phyloP scores from a whole-genome alignment of 2,329 filamentous ascomycete species.

The Colletotrichum sp. region DNA sequence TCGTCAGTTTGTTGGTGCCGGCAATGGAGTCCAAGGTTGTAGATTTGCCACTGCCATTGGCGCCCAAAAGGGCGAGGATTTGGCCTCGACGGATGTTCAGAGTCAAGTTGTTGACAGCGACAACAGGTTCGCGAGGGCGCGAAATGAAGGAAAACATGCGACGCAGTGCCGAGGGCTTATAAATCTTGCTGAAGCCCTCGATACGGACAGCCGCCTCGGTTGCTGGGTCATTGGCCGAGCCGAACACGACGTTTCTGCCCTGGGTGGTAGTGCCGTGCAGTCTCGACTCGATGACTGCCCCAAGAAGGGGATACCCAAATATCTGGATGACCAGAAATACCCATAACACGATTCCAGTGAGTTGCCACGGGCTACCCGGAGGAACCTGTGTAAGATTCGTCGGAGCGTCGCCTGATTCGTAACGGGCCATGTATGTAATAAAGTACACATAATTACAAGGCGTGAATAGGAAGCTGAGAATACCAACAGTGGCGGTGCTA shows the following conservation, averaged over 20 bases:
- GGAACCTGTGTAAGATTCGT: slow-evolving; percentile 67
- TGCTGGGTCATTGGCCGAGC: slow-evolving; percentile 25
- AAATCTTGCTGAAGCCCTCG: slow-evolving; percentile 78
- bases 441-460: slow-evolving; percentile 91
- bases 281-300: slow-evolving; percentile 73
- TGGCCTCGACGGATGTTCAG: slow-evolving; percentile 77
- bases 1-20: slow-evolving; percentile 78
- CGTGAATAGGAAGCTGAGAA: slow-evolving; percentile 79
- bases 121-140: slow-evolving; percentile 66
- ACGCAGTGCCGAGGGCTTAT: slow-evolving; percentile 68
- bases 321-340: slow-evolving; percentile 80
- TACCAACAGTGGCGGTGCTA: slow-evolving; percentile 66
- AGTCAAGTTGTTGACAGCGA: slow-evolving; percentile 79
- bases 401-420: slow-evolving; percentile 65
- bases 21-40: slow-evolving; percentile 90
- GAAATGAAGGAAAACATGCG: slow-evolving; percentile 52
- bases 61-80: slow-evolving; percentile 85
- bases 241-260: slow-evolving; percentile 57
- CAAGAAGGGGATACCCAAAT: slow-evolving; percentile 77
- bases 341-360: slow-evolving; percentile 80
- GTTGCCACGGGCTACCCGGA: slow-evolving; percentile 68
- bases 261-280: slow-evolving; percentile 77
- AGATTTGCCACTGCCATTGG: slow-evolving; percentile 90
- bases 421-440: slow-evolving; percentile 76
- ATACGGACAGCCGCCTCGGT: slow-evolving; percentile 69